phyloP scores from a whole-genome alignment of 164 flowering plant genomes.

The Magnolia sinica region DNA sequence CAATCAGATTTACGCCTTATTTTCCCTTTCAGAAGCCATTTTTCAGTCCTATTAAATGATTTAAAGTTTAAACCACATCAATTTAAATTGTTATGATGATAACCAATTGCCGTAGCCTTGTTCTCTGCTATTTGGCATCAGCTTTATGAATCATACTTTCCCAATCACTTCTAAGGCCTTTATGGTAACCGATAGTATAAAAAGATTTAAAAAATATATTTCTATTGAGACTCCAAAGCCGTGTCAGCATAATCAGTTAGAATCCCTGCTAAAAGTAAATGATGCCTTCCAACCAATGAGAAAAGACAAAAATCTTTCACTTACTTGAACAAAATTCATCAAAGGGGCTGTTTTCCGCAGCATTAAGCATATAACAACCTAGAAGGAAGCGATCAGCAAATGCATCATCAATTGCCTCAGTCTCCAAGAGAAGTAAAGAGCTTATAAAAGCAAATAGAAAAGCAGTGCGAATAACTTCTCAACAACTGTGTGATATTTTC shows the following conservation, averaged over 20 bases:
- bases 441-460: not conserved
- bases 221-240: not conserved
- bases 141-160: too few species aligned
- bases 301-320: constrained; percentile 17
- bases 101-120: too few species aligned
- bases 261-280: not conserved
- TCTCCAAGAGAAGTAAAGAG: not conserved
- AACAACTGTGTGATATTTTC: not conserved
- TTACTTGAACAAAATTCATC: constrained; percentile 81
- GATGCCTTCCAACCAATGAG: not conserved
- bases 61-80: too few species aligned
- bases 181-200: too few species aligned
- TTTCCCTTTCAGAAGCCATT: too few species aligned
- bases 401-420: not conserved
- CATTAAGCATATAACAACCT: constrained; percentile 88
- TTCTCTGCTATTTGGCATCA: too few species aligned
- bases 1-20: too few species aligned
- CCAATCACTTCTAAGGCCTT: too few species aligned
- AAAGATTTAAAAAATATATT: too few species aligned
- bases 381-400: constrained; percentile 16
- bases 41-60: too few species aligned
- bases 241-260: not conserved
- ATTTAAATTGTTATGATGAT: too few species aligned
- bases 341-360: constrained; percentile 75
- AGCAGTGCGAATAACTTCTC: not conserved